Evolutionary conservation across 2,329 filamentous ascomycete species (phyloP), one percentile per base, ranked within the genome.

Genomic region (Phoma herbarum): DNA sequence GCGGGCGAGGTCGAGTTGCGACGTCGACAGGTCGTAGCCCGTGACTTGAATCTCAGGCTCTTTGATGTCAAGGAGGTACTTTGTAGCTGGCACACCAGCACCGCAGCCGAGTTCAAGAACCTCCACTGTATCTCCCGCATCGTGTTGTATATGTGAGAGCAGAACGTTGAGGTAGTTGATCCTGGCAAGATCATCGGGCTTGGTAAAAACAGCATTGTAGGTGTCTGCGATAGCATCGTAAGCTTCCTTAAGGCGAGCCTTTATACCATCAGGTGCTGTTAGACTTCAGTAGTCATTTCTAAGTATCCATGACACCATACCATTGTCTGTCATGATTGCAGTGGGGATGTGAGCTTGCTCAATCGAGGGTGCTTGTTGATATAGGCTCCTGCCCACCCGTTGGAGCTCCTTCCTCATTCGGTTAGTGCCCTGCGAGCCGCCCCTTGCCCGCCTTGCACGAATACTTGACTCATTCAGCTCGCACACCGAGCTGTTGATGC

Each of bases 21-120:
- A 52, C 0, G 63, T 57, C 0, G 79, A 81, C 35, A 82, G 75
- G 57, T 83, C 80, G 49, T 81, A 81, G 18, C 74, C 80, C 0
- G 72, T 78, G 8, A 82, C 71, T 4, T 62, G 65, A 18, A 73
- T 52, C 20, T 56, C 39, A 8, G 62, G 67, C 2, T 60, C 64
- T 11, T 47, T 14, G n/a, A 47, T 4, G 16, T 75, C 54, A 10
- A 57, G 25, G 2, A 66, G 68, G 9, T 46, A 51, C 43, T 66
- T 60, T 5, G 73, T 75, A 2, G 62, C 65, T 11, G 74, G 73
- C 8, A 74, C 45, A 31, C 74, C 73, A 10, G 62, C 65, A 29
- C 75, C 73, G 44, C 69, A 73, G 26, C 74, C 73, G 2, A 74
- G 65, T 48, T 75, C 71, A 4, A 74, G 62, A 0, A 72, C 49